These are phyloP conservation scores for Bertia moriformis DNA, from an alignment of 2,329 filamentous ascomycete genomes.

Conservation along the genomic window DNA sequence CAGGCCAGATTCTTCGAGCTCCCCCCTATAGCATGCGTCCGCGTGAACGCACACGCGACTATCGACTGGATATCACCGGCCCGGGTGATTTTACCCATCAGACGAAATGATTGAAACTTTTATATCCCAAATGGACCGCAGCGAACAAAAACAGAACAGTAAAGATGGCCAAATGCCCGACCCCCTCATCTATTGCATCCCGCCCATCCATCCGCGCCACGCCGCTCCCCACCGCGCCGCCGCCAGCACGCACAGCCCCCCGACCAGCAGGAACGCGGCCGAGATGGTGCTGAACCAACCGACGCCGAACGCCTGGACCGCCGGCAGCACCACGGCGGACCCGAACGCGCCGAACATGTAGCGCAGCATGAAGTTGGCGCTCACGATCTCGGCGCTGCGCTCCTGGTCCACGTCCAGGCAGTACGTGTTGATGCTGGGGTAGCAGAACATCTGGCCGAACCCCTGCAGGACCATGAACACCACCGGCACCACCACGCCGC, in stretches of 20 bases:
- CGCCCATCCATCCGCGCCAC: constrained; percentile 1
- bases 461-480: constrained; percentile 51
- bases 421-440: constrained; percentile 48
- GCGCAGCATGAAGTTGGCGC: constrained; percentile 1
- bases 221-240: background rate
- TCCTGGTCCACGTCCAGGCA: constrained; percentile 26
- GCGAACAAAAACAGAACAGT: too few relatives aligned
- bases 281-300: constrained; percentile 3
- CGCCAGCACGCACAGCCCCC: background rate
- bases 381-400: background rate
- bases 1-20: too few relatives aligned
- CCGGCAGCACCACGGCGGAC: constrained; percentile 1
- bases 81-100: too few relatives aligned
- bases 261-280: background rate
- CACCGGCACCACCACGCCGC: constrained; percentile 28
- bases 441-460: constrained; percentile 47
- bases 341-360: constrained; percentile 1
- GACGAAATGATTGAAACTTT: too few relatives aligned
- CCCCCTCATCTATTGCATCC: background rate
- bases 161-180: background rate
- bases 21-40: too few relatives aligned
- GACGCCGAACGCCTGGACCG: background rate
- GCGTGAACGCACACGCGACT: too few relatives aligned
- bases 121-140: too few relatives aligned
- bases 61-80: too few relatives aligned